Conservation (phyloP, 192 early-diverging fungal species). For the Lunasporangiospora selenospora region DNA sequence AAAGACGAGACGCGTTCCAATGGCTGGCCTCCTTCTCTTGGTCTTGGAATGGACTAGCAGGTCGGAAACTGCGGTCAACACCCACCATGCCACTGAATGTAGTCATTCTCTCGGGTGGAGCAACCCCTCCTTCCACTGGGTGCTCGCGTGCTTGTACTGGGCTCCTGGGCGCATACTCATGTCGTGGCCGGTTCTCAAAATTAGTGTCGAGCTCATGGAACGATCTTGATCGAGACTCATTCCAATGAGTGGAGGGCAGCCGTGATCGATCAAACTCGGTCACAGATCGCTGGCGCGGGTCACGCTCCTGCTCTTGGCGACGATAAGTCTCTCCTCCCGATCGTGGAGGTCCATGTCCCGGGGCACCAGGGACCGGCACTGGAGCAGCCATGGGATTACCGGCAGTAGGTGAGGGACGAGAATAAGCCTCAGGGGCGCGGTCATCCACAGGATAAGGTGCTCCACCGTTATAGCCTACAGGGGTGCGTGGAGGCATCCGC, state of each 20-base stretch:
- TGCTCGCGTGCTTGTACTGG: slow-evolving; percentile 11
- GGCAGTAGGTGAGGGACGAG: not conserved
- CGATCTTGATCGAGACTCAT: slow-evolving; percentile 30
- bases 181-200: slow-evolving; percentile 9
- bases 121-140: too few relatives aligned
- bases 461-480: slow-evolving; percentile 2
- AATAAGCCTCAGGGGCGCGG: not conserved
- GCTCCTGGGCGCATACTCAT: slow-evolving; percentile 12
- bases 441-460: slow-evolving; percentile 16
- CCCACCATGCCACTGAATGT: too few relatives aligned
- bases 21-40: too few relatives aligned
- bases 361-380: too few relatives aligned
- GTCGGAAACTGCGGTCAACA: too few relatives aligned
- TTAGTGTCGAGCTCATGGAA: slow-evolving; percentile 18
- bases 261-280: slow-evolving; percentile 23
- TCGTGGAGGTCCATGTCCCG: too few relatives aligned
- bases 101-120: too few relatives aligned
- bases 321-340: not conserved
- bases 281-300: slow-evolving; percentile 13
- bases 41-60: not conserved
- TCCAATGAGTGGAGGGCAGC: not conserved
- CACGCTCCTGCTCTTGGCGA: slow-evolving; percentile 15
- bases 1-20: too few relatives aligned
- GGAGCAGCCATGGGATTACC: too few relatives aligned
- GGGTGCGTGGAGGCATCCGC: not conserved